Percentiles rank a stretch among this genome's conserved stretches.
Conservation (phyloP, 352 stramenopile genomes). For the Pelagophyceae sp. region DNA sequence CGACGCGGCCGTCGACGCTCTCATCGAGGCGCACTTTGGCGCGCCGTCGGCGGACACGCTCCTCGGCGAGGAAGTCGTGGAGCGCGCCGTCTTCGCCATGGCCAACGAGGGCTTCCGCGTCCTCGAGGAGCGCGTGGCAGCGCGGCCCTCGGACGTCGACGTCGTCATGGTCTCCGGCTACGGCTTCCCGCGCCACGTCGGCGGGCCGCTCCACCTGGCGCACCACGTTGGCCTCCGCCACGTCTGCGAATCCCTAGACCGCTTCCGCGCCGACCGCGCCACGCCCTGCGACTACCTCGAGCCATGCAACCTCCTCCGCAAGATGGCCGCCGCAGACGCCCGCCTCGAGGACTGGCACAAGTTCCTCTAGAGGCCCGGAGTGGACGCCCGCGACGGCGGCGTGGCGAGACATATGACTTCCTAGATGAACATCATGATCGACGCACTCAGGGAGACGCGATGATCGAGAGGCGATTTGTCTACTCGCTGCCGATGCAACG, state of each 20-base stretch:
- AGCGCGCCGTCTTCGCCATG: conserved; percentile 20
- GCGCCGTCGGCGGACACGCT: conserved; percentile 27
- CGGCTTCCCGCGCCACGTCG: conserved; percentile 35
- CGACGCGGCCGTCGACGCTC: conserved; percentile 47
- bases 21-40: conserved; percentile 46
- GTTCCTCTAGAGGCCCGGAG: conserved; percentile 48
- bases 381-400: no score
- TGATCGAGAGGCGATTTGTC: no score
- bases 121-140: conserved; percentile 57
- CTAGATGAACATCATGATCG: not conserved
- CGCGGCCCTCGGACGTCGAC: conserved; percentile 56
- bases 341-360: conserved; percentile 69
- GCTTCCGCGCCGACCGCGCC: not conserved
- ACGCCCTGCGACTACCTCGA: not conserved
- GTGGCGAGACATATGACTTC: not conserved
- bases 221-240: not conserved
- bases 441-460: not conserved
- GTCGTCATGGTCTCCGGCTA: conserved; percentile 63
- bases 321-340: not conserved
- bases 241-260: not conserved
- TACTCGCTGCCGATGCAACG: no score
- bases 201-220: conserved; percentile 13
- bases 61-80: conserved; percentile 30
- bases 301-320: not conserved
- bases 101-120: conserved; percentile 65